These are phyloP conservation scores for Candida chilensis DNA, from an alignment of 805 yeast genomes.

Conservation along the genomic window DNA sequence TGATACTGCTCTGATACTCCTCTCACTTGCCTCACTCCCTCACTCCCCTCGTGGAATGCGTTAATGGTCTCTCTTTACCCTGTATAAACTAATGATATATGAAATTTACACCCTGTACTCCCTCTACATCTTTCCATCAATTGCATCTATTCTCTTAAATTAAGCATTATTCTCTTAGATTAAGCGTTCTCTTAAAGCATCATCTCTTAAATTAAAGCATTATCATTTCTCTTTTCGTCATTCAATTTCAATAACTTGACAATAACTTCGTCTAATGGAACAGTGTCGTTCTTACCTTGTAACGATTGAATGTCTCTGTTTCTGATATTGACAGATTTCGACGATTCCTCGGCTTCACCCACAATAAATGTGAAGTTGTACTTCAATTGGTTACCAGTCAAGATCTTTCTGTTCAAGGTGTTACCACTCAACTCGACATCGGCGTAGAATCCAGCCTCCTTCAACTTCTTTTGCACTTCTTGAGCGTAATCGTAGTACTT, in stretches of 20 bases:
- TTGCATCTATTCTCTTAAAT: neutral
- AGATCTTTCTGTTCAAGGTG: slow-evolving; percentile 96
- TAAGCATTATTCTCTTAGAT: slow-evolving; percentile 1
- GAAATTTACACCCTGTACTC: neutral
- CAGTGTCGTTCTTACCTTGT: slow-evolving; percentile 88
- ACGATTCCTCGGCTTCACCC: slow-evolving; percentile 86
- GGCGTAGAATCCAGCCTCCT: slow-evolving; percentile 74
- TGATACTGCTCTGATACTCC: neutral
- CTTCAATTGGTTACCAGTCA: slow-evolving; percentile 90
- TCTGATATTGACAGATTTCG: slow-evolving; percentile 84
- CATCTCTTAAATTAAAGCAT: no score
- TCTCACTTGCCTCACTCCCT: neutral
- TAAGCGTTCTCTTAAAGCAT: no score
- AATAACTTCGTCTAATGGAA: slow-evolving; percentile 64
- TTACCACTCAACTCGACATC: slow-evolving; percentile 93
- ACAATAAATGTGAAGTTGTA: slow-evolving; percentile 95
- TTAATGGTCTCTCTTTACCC: no score
- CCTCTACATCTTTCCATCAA: neutral
- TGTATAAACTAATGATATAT: no score
- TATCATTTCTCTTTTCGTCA: slow-evolving; percentile 68
- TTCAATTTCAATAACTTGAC: slow-evolving; percentile 59
- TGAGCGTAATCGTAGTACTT: slow-evolving; percentile 88
- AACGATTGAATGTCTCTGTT: slow-evolving; percentile 90
- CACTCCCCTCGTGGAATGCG: neutral
- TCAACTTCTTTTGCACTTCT: slow-evolving; percentile 59